Conservation (phyloP, 257 asterid genomes). For the Perilla frutescens region DNA sequence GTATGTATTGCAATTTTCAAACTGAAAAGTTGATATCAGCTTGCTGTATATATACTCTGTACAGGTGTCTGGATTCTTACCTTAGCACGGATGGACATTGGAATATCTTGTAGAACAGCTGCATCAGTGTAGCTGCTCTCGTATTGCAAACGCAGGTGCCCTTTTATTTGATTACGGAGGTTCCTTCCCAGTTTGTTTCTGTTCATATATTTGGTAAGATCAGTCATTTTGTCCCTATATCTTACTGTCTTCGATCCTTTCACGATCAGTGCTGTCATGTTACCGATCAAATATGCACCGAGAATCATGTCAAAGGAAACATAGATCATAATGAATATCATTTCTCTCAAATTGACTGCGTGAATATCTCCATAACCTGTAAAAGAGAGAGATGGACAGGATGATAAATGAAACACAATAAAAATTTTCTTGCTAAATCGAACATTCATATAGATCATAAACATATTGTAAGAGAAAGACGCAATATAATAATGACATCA, state of each 20-base stretch:
- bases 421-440: neutral
- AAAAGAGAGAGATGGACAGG: constrained; percentile 15
- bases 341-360: constrained; percentile 91
- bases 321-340: constrained; percentile 89
- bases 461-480: neutral
- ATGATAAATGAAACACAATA: neutral
- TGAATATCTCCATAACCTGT: constrained; percentile 98
- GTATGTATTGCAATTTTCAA: no score
- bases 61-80: constrained; percentile 39
- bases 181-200: constrained; percentile 76
- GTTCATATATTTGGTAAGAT: constrained; percentile 78
- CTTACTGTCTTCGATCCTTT: constrained; percentile 93
- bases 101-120: constrained; percentile 82
- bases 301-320: constrained; percentile 95
- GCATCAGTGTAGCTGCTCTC: constrained; percentile 88
- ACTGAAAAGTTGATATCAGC: neutral
- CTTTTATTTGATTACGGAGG: constrained; percentile 82
- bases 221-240: constrained; percentile 88
- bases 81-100: constrained; percentile 89
- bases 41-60: neutral
- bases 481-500: neutral
- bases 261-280: constrained; percentile 96
- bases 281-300: constrained; percentile 94
- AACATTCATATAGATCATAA: neutral
- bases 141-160: constrained; percentile 86